Evolutionary conservation across 148 eudicot species (phyloP), one percentile per base, ranked within the genome.

Genomic region (Cornus kousa): DNA sequence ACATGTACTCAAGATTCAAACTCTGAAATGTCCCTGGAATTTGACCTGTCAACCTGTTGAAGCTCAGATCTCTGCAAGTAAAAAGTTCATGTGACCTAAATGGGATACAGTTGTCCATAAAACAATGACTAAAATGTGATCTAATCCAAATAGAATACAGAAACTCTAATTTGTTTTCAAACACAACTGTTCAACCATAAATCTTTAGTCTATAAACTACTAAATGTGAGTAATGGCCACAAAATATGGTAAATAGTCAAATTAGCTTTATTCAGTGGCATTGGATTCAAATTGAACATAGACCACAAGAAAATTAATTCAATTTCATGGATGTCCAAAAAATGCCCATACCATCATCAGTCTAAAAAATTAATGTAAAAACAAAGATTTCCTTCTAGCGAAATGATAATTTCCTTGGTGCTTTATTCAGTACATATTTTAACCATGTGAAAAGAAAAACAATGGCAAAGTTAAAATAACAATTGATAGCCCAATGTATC

Each of bases 1-100:
- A 86, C 94, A 87, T 23, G 79, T 33, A 81, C 5, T 19, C 10
- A 9, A 91, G 70, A 0, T n/a, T 7, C 77, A 86, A 57, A 13
- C 70, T 81, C 77, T 37, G 84, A 76, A 43, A 31, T 39, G 79
- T 7, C 66, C 48, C 77, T 12, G 92, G 94, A 31, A 91, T 79
- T 57, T 46, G 76, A 24, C 94, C 92, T 43, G 83, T 87, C 72
- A 91, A 71, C 83, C 67, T 81, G 82, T 91, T 89, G 87, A 86
- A 85, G 86, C 92, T 89, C 82, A 91, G 72, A 77, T 91, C 95
- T 80, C 95, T 91, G 88, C 81, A 80, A 71, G 7, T 39, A 60
- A 77, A 69, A 68, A 5, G 28, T 59, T 67, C 28, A 23, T 17
- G 40, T 32, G 72, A 67, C 9, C 46, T 23, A 40, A 62, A 66